Percentiles rank a stretch among this genome's conserved stretches.
phyloP scores from a whole-genome alignment of 345 rosid species.

The Limnanthes douglasii region DNA sequence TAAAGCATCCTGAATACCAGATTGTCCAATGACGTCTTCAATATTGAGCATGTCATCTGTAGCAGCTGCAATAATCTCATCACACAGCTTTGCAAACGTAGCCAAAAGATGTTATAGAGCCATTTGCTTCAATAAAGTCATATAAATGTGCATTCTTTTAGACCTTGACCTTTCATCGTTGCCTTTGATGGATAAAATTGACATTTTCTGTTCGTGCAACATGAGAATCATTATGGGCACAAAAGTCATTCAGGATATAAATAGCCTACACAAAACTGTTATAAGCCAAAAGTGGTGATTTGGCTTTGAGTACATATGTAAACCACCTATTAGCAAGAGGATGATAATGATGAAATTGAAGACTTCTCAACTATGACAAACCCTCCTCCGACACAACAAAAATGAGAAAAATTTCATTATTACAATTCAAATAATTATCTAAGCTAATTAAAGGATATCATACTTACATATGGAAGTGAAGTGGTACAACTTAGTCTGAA shows the following conservation, averaged over 20 bases:
- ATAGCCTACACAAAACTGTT: constrained; percentile 69
- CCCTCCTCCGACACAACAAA: too few relatives aligned
- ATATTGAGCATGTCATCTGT: constrained; percentile 78
- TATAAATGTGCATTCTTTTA: constrained; percentile 74
- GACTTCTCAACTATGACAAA: too few relatives aligned
- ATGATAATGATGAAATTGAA: too few relatives aligned
- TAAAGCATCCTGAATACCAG: constrained; percentile 91
- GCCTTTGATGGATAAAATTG: constrained; percentile 45
- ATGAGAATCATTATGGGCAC: constrained; percentile 24
- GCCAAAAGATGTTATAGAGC: constrained; percentile 92
- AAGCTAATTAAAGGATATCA: too few relatives aligned
- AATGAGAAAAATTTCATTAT: too few relatives aligned
- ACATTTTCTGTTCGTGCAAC: constrained; percentile 20
- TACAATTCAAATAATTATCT: too few relatives aligned
- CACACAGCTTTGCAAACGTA: constrained; percentile 89
- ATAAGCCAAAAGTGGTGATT: too few relatives aligned
- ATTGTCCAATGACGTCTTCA: constrained; percentile 56
- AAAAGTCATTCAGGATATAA: constrained; percentile 54
- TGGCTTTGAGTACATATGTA: constrained; percentile 31
- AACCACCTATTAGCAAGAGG: too few relatives aligned
- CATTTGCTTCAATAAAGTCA: constrained; percentile 83
- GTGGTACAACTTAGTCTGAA: too few relatives aligned
- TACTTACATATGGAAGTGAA: too few relatives aligned
- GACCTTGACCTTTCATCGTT: constrained; percentile 56
- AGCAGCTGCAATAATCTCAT: constrained; percentile 88